Conservation (phyloP, 1,139 yeast species). For the Candida neerlandica region DNA sequence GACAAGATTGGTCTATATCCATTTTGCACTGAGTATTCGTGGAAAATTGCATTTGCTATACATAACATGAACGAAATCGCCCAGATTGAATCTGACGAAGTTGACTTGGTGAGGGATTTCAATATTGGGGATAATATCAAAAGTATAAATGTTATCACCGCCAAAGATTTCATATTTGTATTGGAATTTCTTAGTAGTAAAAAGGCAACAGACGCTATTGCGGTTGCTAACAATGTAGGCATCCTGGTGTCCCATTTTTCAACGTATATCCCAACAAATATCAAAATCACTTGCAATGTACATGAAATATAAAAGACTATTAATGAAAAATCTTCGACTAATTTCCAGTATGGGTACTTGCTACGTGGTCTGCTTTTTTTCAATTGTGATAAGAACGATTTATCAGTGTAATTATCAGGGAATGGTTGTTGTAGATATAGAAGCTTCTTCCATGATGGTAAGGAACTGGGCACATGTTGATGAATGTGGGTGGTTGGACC, state of each 20-base stretch:
- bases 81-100: conserved; percentile 96
- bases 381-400: conserved; percentile 74
- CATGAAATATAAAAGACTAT: conserved; percentile 68
- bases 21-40: conserved; percentile 60
- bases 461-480: background rate
- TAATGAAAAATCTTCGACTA: conserved; percentile 69
- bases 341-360: conserved; percentile 62
- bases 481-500: background rate
- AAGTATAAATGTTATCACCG: conserved; percentile 68
- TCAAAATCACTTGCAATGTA: conserved; percentile 59
- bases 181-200: background rate
- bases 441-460: conserved; percentile 68
- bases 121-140: conserved; percentile 86
- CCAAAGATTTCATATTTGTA: conserved; percentile 55
- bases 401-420: conserved; percentile 90
- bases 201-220: conserved; percentile 31
- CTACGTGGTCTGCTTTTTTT: conserved; percentile 76
- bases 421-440: conserved; percentile 87
- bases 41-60: conserved; percentile 63
- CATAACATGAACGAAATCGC: conserved; percentile 81
- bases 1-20: conserved; percentile 65
- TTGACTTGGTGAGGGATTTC: conserved; percentile 83
- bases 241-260: conserved; percentile 46
- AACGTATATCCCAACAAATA: conserved; percentile 61
- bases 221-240: conserved; percentile 34